Evolutionary conservation across 345 rosid species (phyloP), one percentile per base, ranked within the genome.

Genomic region (Lepidium aucheri): DNA sequence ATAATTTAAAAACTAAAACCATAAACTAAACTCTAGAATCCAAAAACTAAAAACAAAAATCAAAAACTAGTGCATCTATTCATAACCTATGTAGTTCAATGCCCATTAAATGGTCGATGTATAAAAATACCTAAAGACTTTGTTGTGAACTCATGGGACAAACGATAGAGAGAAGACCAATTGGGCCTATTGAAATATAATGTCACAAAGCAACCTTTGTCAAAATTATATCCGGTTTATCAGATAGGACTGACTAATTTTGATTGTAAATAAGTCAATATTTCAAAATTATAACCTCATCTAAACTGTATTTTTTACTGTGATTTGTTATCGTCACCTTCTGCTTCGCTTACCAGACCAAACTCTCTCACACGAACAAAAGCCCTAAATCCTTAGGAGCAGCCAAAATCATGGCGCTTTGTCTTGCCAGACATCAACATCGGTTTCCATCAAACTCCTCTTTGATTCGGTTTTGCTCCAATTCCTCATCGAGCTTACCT

Each of bases 381-480:
- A 60, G 72, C 77, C 68, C 67, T 60, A 65, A 72, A 38, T 63
- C 65, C 55, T 26, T 4, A 3, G 22, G 44, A 73, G 58, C 77
- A 60, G 17, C 58, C 58, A 53, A 28, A 60, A 45, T 18, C 73
- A 81, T 83, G 87, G 86, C 87, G 46, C 79, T 85, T 44, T 75
- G 66, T 53, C 70, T 82, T 43, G 51, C 75, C 34, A 77, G 80
- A 66, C 69, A 79, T 36, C 80, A 69, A 20, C 77, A 41, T 35
- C 66, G 76, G 45, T 77, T 77, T 41, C 76, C 74, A 24, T 6
- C 74, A 7, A 80, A 60, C 55, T 76, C 86, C 11, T 70, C 71
- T 56, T 61, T 83, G 53, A 24, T 70, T 69, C 85, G 76, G 11
- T 70, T 75, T 15, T 74, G 81, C 75, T 86, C 91, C 6, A 72